Evolutionary conservation across 2,329 filamentous ascomycete genomes (phyloP).

Genomic region (Plenodomus lindquistii): DNA sequence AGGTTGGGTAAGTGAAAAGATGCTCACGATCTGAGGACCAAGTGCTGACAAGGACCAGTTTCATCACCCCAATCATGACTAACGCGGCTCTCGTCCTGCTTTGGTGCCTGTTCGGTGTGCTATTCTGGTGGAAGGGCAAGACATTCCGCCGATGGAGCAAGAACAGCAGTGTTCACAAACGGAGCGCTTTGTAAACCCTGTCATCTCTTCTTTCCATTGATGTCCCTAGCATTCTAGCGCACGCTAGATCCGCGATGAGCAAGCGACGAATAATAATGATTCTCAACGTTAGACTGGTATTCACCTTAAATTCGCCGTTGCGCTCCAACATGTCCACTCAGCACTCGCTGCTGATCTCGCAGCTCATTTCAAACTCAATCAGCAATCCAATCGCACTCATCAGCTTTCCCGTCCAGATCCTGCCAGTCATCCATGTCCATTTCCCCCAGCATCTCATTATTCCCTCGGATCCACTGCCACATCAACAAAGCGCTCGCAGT

Average conservation of each 20-base stretch:
- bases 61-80: constrained; percentile 62
- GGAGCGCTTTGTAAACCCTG: constrained; percentile 1
- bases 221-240: not conserved
- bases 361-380: constrained; percentile 12
- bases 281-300: not conserved
- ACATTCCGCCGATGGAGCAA: constrained; percentile 60
- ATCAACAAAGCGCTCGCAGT: constrained; percentile 19
- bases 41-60: constrained; percentile 16
- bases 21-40: not conserved
- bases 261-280: not conserved
- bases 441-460: constrained; percentile 25
- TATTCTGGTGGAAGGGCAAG: constrained; percentile 64
- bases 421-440: constrained; percentile 31
- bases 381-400: constrained; percentile 34
- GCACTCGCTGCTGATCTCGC: not conserved
- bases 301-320: no score
- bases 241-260: no score
- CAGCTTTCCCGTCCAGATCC: constrained; percentile 24
- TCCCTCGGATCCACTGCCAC: constrained; percentile 36
- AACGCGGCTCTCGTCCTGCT: constrained; percentile 59
- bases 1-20: constrained; percentile 46
- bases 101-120: constrained; percentile 58
- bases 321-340: not conserved
- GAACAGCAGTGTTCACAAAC: constrained; percentile 58
- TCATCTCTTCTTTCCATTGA: not conserved